Conservation (phyloP, 2,329 filamentous ascomycete genomes). For the Botryotinia globosa region DNA sequence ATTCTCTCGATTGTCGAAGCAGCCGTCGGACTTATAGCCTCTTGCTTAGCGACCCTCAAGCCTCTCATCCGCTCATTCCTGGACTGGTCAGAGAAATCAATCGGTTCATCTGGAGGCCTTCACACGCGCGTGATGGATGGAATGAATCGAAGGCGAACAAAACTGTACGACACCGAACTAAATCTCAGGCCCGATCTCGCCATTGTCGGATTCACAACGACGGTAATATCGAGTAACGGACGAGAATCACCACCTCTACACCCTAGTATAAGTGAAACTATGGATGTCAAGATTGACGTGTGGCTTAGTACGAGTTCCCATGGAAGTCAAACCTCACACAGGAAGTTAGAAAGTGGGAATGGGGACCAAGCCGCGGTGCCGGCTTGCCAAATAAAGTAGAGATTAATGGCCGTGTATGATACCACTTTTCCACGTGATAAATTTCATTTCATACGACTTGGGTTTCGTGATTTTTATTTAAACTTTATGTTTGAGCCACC, state of each 20-base stretch:
- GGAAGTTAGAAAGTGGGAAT: neutral
- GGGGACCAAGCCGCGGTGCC: neutral
- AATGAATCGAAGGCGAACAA: neutral
- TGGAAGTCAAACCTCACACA: neutral
- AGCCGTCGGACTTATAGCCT: conserved; percentile 31
- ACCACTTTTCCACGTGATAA: neutral
- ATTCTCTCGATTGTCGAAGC: conserved; percentile 29
- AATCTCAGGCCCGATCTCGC: conserved; percentile 6
- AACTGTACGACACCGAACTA: neutral
- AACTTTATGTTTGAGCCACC: neutral
- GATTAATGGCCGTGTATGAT: neutral
- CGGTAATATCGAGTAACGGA: conserved; percentile 17
- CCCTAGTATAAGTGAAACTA: neutral
- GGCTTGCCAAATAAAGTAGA: neutral
- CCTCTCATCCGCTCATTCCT: conserved; percentile 32
- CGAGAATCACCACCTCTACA: neutral
- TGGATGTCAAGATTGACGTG: neutral
- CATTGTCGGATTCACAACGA: conserved; percentile 16
- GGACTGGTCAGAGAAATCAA: conserved; percentile 16
- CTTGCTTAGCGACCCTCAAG: conserved; percentile 31
- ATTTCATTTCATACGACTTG: neutral
- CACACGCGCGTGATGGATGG: conserved; percentile 3
- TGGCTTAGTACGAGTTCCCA: neutral
- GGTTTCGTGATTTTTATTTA: neutral
- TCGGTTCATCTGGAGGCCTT: neutral